phyloP scores from a whole-genome alignment of 768 basidiomycete genomes.

The Pleurotus tuoliensis region DNA sequence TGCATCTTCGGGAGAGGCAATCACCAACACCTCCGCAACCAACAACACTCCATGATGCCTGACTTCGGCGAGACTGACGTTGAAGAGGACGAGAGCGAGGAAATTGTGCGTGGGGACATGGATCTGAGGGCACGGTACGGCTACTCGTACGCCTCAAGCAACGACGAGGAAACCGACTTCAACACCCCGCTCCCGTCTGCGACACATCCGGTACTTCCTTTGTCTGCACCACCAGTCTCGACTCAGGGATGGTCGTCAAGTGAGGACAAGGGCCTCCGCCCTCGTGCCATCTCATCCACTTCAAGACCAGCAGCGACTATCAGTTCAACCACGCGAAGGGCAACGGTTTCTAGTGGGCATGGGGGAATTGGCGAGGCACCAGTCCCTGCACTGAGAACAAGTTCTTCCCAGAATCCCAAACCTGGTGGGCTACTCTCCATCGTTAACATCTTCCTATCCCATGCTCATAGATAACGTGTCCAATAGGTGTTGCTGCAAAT shows the following conservation, averaged over 20 bases:
- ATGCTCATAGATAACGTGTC: neutral
- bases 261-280: neutral
- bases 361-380: slow-evolving; percentile 72
- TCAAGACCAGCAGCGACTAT: neutral
- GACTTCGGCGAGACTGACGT: neutral
- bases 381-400: slow-evolving; percentile 28
- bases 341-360: slow-evolving; percentile 33
- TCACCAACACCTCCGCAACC: neutral
- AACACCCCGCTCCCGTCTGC: neutral
- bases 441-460: neutral
- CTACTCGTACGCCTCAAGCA: slow-evolving; percentile 13
- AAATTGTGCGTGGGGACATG: slow-evolving; percentile 6
- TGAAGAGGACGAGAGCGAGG: slow-evolving; percentile 7
- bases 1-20: slow-evolving; percentile 1
- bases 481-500: neutral
- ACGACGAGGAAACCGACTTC: slow-evolving; percentile 24
- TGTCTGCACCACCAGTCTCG: neutral
- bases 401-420: neutral
- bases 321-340: slow-evolving; percentile 20
- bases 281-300: neutral
- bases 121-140: neutral
- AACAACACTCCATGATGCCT: neutral
- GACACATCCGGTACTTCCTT: neutral
- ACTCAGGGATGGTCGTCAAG: neutral
- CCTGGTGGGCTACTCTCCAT: neutral